These are phyloP conservation scores for Talaromyces proteolyticus DNA, from an alignment of 495 filamentous ascomycete genomes.

Conservation along the genomic window DNA sequence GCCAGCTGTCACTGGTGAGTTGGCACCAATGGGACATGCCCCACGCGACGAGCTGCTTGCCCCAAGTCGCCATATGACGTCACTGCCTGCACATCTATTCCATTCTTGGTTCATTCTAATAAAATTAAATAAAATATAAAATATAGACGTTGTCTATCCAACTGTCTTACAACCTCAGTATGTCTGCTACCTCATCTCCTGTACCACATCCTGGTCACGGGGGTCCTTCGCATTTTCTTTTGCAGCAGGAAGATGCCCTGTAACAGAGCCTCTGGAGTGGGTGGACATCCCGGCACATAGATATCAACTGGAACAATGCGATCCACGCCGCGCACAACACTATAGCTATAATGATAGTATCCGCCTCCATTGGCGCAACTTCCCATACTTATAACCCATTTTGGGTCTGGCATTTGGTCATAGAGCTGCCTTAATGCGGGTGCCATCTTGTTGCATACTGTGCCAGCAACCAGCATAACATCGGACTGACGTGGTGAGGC, in stretches of 20 bases:
- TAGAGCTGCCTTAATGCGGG: constrained; percentile 86
- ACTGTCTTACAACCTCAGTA: background rate
- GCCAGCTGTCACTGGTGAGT: too few species aligned
- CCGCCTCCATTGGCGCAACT: constrained; percentile 89
- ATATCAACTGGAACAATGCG: constrained; percentile 88
- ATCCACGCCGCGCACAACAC: constrained; percentile 81
- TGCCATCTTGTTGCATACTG: constrained; percentile 93
- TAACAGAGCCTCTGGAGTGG: constrained; percentile 82
- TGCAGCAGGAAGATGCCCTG: constrained; percentile 83
- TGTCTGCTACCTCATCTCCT: background rate
- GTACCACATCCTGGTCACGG: constrained; percentile 41
- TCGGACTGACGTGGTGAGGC: constrained; percentile 87
- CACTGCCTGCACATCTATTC: too few species aligned
- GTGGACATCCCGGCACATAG: constrained; percentile 89
- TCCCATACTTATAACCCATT: constrained; percentile 91
- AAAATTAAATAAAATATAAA: too few species aligned
- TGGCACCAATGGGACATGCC: too few species aligned
- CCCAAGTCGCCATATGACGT: too few species aligned
- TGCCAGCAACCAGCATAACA: constrained; percentile 93
- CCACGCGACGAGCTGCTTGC: too few species aligned
- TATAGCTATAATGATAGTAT: constrained; percentile 93
- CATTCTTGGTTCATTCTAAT: too few species aligned
- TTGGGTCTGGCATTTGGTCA: constrained; percentile 92
- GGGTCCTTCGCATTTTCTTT: constrained; percentile 78
- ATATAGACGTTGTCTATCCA: background rate